These are phyloP conservation scores for Calonectria henricotiae DNA, from an alignment of 2,329 filamentous ascomycete genomes.

Conservation along the genomic window DNA sequence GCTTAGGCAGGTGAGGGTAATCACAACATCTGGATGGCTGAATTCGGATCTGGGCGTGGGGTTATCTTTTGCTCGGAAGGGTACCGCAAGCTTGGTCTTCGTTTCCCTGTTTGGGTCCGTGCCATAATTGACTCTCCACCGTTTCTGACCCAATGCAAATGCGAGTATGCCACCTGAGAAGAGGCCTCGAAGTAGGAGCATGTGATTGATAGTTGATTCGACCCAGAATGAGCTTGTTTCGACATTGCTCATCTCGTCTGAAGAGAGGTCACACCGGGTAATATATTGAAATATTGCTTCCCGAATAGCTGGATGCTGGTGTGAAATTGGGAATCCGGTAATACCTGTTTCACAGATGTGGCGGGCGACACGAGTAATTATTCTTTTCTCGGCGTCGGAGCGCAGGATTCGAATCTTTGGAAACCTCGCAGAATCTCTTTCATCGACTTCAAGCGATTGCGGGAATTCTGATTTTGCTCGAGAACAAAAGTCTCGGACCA, in stretches of 20 bases:
- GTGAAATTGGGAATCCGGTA: constrained; percentile 60
- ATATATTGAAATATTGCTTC: constrained; percentile 64
- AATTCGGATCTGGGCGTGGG: constrained; percentile 73
- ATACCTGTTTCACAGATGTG: constrained; percentile 56
- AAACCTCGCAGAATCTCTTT: constrained; percentile 58
- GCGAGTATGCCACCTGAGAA: constrained; percentile 70
- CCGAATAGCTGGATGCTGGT: constrained; percentile 54
- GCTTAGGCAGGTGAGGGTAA: constrained; percentile 70
- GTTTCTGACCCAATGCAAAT: constrained; percentile 71
- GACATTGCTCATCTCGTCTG: constrained; percentile 55
- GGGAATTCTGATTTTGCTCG: constrained; percentile 56
- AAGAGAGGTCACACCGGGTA: constrained; percentile 52
- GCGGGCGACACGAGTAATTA: constrained; percentile 58
- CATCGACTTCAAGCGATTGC: constrained; percentile 61
- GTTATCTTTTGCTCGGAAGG: constrained; percentile 73
- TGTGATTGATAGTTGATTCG: constrained; percentile 52
- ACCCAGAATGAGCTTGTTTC: constrained; percentile 60
- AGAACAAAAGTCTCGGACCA: constrained; percentile 58
- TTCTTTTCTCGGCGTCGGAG: constrained; percentile 46
- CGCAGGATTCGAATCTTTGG: constrained; percentile 67
- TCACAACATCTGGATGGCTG: constrained; percentile 74
- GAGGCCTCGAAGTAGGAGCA: constrained; percentile 71
- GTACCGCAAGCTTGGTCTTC: constrained; percentile 69
- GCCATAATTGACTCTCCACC: constrained; percentile 79
- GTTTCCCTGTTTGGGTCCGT: constrained; percentile 63